Percentiles rank a stretch among this genome's conserved stretches.
phyloP scores from a whole-genome alignment of 192 early-diverging fungal species.

The Backusella macrospora region DNA sequence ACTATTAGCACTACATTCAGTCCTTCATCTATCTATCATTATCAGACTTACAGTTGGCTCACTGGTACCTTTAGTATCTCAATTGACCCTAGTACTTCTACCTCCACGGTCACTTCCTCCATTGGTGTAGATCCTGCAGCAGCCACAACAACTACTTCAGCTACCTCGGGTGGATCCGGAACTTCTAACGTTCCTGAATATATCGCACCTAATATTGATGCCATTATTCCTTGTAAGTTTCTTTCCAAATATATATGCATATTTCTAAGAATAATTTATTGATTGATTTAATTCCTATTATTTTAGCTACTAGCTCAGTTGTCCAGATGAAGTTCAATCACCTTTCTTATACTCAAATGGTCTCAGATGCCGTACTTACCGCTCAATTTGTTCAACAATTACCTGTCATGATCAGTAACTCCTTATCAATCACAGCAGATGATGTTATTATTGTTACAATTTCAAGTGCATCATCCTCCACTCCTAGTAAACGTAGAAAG shows the following conservation, averaged over 20 bases:
- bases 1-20: neutral
- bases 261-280: neutral
- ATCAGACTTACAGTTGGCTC: constrained; percentile 29
- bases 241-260: neutral
- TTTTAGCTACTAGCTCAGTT: constrained; percentile 8
- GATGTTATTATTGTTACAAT: constrained; percentile 39
- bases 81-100: neutral
- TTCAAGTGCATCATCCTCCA: neutral
- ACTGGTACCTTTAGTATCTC: constrained; percentile 20
- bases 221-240: constrained; percentile 26
- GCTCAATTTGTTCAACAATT: constrained; percentile 35
- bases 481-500: neutral
- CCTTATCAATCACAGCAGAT: constrained; percentile 16
- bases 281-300: neutral
- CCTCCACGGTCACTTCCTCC: neutral
- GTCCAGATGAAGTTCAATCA: constrained; percentile 29
- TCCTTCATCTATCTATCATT: constrained; percentile 28
- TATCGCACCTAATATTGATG: constrained; percentile 35
- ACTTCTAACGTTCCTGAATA: constrained; percentile 24
- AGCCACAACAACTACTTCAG: neutral
- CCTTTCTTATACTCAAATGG: constrained; percentile 35
- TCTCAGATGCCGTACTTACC: constrained; percentile 33
- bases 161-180: neutral
- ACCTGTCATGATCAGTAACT: constrained; percentile 26
- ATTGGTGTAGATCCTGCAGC: neutral